These are phyloP conservation scores for Penicillium simplicissimum DNA, from an alignment of 495 filamentous ascomycete species.

Conservation along the genomic window DNA sequence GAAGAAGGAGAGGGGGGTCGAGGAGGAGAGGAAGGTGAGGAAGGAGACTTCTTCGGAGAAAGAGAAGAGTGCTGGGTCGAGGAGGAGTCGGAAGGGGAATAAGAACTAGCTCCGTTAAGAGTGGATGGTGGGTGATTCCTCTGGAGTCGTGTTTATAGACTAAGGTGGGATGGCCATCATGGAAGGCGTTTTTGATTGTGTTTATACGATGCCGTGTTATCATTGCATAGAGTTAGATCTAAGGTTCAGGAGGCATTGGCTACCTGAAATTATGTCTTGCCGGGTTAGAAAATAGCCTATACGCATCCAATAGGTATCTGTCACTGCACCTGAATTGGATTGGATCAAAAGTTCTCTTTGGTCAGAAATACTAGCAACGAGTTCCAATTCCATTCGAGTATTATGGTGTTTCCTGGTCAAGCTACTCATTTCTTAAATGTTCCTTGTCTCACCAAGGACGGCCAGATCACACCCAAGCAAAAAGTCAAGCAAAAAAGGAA, in stretches of 20 bases:
- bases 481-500: slow-evolving; percentile 33
- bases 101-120: slow-evolving; percentile 10
- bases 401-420: too few relatives aligned
- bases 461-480: neutral
- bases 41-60: slow-evolving; percentile 39
- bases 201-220: neutral
- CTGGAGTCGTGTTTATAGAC: neutral
- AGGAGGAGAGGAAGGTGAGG: slow-evolving; percentile 45
- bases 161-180: neutral
- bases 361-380: too few relatives aligned
- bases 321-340: too few relatives aligned
- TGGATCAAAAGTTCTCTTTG: too few relatives aligned
- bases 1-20: slow-evolving; percentile 66
- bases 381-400: too few relatives aligned
- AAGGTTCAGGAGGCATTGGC: too few relatives aligned
- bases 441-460: too few relatives aligned
- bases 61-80: slow-evolving; percentile 42
- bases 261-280: neutral
- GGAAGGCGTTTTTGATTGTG: slow-evolving; percentile 3
- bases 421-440: too few relatives aligned
- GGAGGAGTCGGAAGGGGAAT: slow-evolving; percentile 44
- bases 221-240: neutral
- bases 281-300: too few relatives aligned
- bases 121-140: neutral
- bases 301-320: too few relatives aligned